Base-by-base conservation (phyloP, 306 rosid species). In the Cicer chorassanicum region DNA sequence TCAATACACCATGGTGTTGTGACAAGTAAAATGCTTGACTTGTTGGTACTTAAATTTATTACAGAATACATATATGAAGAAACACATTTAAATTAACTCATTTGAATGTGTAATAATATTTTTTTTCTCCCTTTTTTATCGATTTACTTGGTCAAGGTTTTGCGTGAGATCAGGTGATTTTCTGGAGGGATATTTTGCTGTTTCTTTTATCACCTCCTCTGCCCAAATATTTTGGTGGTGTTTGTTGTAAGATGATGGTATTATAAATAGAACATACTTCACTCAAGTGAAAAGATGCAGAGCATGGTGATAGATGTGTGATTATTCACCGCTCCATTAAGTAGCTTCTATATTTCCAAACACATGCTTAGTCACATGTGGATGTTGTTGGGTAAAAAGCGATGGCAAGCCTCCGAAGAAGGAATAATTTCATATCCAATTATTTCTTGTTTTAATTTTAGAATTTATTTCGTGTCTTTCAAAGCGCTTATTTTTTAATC, bases 11-110 rank as follows among this genome's bases (percentile, higher is more conserved):
- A 63, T 76, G 79, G 83, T 84, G 85, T 80, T 84, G 86, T 86
- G 89, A 82, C 90, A 75, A 77, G 73, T 84, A 62, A 82, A 86
- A 80, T 83, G 88, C 88, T 86, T 65, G 86, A 86, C 84, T 89
- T 87, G 82, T 89, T 87, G 83, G 78, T 83, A 86, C 86, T 89
- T 87, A 68, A 76, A 77, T 89, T 85, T 84, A 85, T 87, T 87
- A 82, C 90, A 85, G 70, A 86, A 91, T 85, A 81, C 85, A 86
- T 82, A 82, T 85, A 84, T 84, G 80, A 81, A 83, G 80, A 82
- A 75, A 56, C 83, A 74, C 88, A 78, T 72, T 84, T 64, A 74
- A 82, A 83, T 82, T 59, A 61, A 80, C 84, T 63, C 76, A 62
- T 77, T 82, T 53, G 77, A 84, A 86, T 81, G 78, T 86, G 78